Percentiles rank a stretch among this genome's conserved stretches.
Conservation (phyloP, 2,329 filamentous ascomycete species). For the Pseudodiploospora longispora region DNA sequence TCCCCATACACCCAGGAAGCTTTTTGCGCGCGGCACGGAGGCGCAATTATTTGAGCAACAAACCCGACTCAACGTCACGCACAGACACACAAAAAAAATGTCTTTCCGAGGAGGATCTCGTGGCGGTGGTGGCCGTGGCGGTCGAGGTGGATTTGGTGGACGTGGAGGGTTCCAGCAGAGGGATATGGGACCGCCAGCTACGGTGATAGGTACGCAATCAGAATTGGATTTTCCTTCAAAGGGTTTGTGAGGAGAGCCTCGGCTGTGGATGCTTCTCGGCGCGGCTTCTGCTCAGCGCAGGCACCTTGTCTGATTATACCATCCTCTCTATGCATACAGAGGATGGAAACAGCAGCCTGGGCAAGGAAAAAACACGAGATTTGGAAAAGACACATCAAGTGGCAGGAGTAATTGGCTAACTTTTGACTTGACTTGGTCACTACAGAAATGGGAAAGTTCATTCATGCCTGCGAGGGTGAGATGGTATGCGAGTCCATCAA, state of each 20-base stretch:
- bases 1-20: not conserved
- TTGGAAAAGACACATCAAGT: too few species aligned
- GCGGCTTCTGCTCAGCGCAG: too few species aligned
- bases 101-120: slow-evolving; percentile 32
- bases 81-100: slow-evolving; percentile 15
- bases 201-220: slow-evolving; percentile 24
- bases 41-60: not conserved
- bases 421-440: too few species aligned
- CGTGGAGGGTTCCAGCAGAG: slow-evolving; percentile 32
- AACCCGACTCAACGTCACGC: too few species aligned
- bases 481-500: slow-evolving; percentile 96
- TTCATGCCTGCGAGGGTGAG: slow-evolving; percentile 94
- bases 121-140: slow-evolving; percentile 23
- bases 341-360: too few species aligned
- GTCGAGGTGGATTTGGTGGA: slow-evolving; percentile 28
- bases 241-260: too few species aligned
- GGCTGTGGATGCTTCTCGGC: too few species aligned
- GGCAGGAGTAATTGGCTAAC: too few species aligned
- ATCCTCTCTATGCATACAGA: too few species aligned
- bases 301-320: too few species aligned
- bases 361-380: too few species aligned
- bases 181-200: slow-evolving; percentile 31
- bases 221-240: too few species aligned
- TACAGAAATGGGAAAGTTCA: slow-evolving; percentile 79
- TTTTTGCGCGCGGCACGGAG: not conserved